These are phyloP conservation scores for Thielaviopsis euricoi DNA, from an alignment of 2,329 filamentous ascomycete genomes.

Conservation along the genomic window DNA sequence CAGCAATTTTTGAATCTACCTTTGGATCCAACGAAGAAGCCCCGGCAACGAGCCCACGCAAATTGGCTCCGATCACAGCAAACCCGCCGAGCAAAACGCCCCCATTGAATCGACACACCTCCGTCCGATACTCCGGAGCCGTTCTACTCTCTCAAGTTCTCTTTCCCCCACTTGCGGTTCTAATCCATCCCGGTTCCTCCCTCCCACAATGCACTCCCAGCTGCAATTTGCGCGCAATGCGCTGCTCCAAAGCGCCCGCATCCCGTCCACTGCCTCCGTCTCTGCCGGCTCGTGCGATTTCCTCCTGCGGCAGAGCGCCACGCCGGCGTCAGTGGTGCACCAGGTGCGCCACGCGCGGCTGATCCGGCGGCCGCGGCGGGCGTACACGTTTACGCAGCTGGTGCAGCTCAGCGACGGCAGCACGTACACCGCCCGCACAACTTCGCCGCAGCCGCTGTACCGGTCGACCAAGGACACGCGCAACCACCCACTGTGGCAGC, in stretches of 20 bases:
- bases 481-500: conserved; percentile 87
- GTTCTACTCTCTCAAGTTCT: neutral
- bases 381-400: conserved; percentile 95
- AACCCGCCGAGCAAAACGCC: neutral
- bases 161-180: neutral
- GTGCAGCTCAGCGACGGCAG: conserved; percentile 83
- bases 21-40: neutral
- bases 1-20: conserved; percentile 2
- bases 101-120: neutral
- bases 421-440: conserved; percentile 65
- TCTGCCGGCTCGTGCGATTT: conserved; percentile 13
- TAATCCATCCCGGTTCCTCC: neutral
- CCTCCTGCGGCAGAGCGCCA: conserved; percentile 15
- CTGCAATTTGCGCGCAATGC: conserved; percentile 10
- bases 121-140: neutral
- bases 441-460: conserved; percentile 47
- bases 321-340: conserved; percentile 17
- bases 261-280: conserved; percentile 16
- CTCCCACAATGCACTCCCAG: conserved; percentile 11
- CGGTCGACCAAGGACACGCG: conserved; percentile 61
- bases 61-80: no score
- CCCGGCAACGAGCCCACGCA: neutral
- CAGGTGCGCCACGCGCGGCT: conserved; percentile 70
- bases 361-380: conserved; percentile 71
- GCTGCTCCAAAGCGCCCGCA: conserved; percentile 15